phyloP scores from a whole-genome alignment of 345 rosid species.

The Sonneratia caseolaris region DNA sequence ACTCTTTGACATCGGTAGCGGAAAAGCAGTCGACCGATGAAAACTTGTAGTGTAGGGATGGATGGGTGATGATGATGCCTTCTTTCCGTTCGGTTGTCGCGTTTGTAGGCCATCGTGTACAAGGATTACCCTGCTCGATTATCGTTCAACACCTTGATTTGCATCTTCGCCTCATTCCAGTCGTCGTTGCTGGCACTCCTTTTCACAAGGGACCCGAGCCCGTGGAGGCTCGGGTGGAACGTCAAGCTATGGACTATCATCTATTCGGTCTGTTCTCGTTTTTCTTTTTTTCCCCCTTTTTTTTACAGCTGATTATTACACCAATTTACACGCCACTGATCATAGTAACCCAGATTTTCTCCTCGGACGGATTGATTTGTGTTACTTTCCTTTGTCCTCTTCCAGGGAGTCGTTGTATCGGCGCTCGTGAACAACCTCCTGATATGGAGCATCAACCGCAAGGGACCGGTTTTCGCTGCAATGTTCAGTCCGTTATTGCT shows the following conservation, averaged over 20 bases:
- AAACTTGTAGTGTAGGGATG: neutral
- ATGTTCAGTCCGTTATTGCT: slow-evolving; percentile 27
- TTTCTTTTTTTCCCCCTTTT: too few relatives aligned
- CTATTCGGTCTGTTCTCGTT: slow-evolving; percentile 16
- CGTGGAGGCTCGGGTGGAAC: slow-evolving; percentile 37
- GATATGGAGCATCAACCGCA: slow-evolving; percentile 29
- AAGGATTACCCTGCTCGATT: slow-evolving; percentile 29
- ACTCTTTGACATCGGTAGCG: too few relatives aligned
- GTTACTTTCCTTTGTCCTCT: neutral
- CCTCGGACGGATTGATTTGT: neutral
- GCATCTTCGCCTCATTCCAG: slow-evolving; percentile 37
- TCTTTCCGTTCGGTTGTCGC: too few relatives aligned
- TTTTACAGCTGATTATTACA: neutral
- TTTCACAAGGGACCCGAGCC: slow-evolving; percentile 20
- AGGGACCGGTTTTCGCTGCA: slow-evolving; percentile 38
- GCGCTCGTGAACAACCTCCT: slow-evolving; percentile 23
- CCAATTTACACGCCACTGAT: neutral
- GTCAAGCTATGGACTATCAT: slow-evolving; percentile 31
- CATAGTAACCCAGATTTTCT: neutral
- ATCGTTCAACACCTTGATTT: slow-evolving; percentile 29
- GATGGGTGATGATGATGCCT: too few relatives aligned
- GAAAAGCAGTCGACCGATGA: neutral
- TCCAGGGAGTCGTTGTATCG: slow-evolving; percentile 30
- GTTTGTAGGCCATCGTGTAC: slow-evolving; percentile 16
- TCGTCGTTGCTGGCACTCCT: slow-evolving; percentile 28